These are phyloP conservation scores for Dovyalis caffra DNA, from an alignment of 345 rosid genomes.

Conservation along the genomic window DNA sequence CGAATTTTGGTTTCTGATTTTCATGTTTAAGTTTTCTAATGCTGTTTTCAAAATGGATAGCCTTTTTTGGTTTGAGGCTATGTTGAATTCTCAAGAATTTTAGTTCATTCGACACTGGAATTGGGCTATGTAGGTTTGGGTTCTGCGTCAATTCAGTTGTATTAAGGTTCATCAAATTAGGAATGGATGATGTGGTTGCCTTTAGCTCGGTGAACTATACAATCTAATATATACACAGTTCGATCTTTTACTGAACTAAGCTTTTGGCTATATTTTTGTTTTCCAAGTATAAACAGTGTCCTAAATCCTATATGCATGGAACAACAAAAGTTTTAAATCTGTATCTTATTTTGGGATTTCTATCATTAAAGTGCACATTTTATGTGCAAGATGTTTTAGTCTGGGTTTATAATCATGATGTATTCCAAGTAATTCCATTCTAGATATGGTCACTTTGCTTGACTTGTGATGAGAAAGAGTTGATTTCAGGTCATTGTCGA, in stretches of 20 bases:
- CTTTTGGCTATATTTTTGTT: not conserved
- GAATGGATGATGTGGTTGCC: not conserved
- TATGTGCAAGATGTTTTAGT: not conserved
- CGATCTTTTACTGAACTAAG: not conserved
- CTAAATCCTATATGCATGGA: not conserved
- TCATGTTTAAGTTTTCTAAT: not conserved
- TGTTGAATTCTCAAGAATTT: not conserved
- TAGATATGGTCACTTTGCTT: slow-evolving; percentile 13
- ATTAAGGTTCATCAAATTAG: not conserved
- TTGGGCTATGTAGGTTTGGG: not conserved
- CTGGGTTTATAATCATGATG: not conserved
- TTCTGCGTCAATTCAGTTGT: not conserved
- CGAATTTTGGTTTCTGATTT: not conserved
- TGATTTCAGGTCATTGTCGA: slow-evolving; percentile 72
- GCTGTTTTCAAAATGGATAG: not conserved
- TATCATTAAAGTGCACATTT: not conserved
- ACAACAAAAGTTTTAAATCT: not conserved
- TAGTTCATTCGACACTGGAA: not conserved
- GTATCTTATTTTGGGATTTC: not conserved
- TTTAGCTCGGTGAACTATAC: not conserved
- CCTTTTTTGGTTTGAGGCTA: not conserved
- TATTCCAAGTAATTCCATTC: slow-evolving; percentile 1
- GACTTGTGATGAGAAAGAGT: slow-evolving; percentile 28
- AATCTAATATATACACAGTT: not conserved
- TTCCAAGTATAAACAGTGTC: not conserved